These are phyloP conservation scores for Pisolithus microcarpus DNA, from an alignment of 768 basidiomycete genomes.

Conservation along the genomic window DNA sequence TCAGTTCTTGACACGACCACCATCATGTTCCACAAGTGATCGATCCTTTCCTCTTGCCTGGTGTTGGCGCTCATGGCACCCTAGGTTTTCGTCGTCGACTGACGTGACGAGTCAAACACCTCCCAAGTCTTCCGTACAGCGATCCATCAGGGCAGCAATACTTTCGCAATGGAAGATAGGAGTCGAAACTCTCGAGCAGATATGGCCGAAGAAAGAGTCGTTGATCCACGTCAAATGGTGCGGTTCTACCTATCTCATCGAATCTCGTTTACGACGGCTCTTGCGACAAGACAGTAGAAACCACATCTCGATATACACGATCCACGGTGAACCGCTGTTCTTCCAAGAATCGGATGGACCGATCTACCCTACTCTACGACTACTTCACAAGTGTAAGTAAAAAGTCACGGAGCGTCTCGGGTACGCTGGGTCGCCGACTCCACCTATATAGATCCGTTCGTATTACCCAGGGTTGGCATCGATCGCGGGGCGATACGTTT, in stretches of 20 bases:
- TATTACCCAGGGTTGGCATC: constrained; percentile 82
- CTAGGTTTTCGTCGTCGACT: constrained; percentile 61
- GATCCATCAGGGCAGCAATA: constrained; percentile 73
- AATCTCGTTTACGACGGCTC: constrained; percentile 10
- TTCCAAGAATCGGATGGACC: constrained; percentile 98
- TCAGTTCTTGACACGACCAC: constrained; percentile 11
- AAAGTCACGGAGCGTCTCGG: background rate
- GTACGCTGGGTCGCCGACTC: background rate
- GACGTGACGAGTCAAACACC: constrained; percentile 89
- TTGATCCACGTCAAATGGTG: constrained; percentile 90
- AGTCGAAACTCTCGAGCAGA: constrained; percentile 73
- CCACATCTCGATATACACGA: constrained; percentile 87
- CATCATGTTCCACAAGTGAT: constrained; percentile 73
- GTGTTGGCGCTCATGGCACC: constrained; percentile 6
- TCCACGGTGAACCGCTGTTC: constrained; percentile 81
- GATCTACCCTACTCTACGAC: constrained; percentile 77
- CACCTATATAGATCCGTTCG: constrained; percentile 65
- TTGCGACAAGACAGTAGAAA: constrained; percentile 65
- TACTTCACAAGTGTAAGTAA: constrained; percentile 85
- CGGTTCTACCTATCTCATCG: constrained; percentile 4
- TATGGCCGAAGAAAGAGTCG: constrained; percentile 99
- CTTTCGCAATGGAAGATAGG: constrained; percentile 81
- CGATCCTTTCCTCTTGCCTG: constrained; percentile 2
- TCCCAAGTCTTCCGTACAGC: constrained; percentile 89
- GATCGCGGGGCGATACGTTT: constrained; percentile 99